Percentiles rank a stretch among this genome's conserved stretches.
phyloP scores from a whole-genome alignment of 2,329 filamentous ascomycete genomes.

The Xylaria sp. region DNA sequence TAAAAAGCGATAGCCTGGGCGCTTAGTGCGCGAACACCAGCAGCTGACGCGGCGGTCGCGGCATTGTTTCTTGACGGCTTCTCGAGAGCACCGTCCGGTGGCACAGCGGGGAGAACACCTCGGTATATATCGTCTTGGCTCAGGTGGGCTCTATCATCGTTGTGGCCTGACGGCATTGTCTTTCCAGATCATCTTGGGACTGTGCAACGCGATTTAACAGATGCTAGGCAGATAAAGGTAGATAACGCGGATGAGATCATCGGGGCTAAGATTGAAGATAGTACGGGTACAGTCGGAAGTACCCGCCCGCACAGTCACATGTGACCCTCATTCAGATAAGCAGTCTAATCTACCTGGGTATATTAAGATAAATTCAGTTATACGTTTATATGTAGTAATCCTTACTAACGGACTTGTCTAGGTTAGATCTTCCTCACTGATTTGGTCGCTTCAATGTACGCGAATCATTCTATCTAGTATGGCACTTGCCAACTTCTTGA shows the following conservation, averaged over 20 bases:
- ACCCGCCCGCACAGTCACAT: too few relatives aligned
- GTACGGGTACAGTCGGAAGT: too few relatives aligned
- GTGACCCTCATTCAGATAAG: too few relatives aligned
- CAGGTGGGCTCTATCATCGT: slow-evolving; percentile 44
- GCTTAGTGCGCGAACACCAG: slow-evolving; percentile 83
- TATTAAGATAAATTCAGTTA: too few relatives aligned
- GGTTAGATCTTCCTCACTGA: too few relatives aligned
- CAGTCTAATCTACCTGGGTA: too few relatives aligned
- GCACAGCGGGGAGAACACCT: slow-evolving; percentile 60
- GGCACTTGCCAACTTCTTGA: too few relatives aligned
- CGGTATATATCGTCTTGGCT: slow-evolving; percentile 44
- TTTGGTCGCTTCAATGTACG: too few relatives aligned
- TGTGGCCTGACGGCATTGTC: slow-evolving; percentile 49
- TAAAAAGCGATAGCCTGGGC: slow-evolving; percentile 90
- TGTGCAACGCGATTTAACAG: slow-evolving; percentile 9
- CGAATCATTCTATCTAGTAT: too few relatives aligned
- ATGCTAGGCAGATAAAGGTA: neutral
- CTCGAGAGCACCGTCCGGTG: slow-evolving; percentile 57
- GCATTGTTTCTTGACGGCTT: slow-evolving; percentile 64
- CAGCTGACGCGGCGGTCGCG: slow-evolving; percentile 81
- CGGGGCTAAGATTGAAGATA: neutral
- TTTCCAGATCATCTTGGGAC: slow-evolving; percentile 46
- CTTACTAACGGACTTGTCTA: too few relatives aligned
- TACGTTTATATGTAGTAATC: too few relatives aligned
- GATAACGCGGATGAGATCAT: neutral